These are phyloP conservation scores for Papiliotrema nemorosa DNA, from an alignment of 1,284 basidiomycete species.

Conservation along the genomic window DNA sequence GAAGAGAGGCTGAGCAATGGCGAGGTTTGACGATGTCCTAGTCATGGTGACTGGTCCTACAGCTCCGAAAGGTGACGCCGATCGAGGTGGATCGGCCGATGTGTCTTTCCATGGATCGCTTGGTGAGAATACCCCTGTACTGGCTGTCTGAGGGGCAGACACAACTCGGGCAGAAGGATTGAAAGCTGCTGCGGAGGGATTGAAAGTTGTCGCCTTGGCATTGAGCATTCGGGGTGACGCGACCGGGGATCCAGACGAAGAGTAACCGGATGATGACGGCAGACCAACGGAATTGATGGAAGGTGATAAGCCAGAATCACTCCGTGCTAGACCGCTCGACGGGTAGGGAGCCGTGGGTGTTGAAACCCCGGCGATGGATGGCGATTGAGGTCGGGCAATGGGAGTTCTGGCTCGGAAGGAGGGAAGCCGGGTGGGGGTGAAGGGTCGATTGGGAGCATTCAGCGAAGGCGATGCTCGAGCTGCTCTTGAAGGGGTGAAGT, in stretches of 20 bases:
- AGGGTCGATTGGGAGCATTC: slow-evolving; percentile 35
- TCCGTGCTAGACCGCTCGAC: slow-evolving; percentile 32
- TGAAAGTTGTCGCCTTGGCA: slow-evolving; percentile 64
- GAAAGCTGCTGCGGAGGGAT: slow-evolving; percentile 56
- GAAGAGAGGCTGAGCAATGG: slow-evolving; percentile 79
- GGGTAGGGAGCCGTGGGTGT: slow-evolving; percentile 38
- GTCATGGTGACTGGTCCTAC: slow-evolving; percentile 55
- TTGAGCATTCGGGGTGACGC: slow-evolving; percentile 58
- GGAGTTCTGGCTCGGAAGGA: slow-evolving; percentile 45
- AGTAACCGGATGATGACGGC: slow-evolving; percentile 59
- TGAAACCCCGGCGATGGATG: slow-evolving; percentile 19
- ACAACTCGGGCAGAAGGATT: slow-evolving; percentile 68
- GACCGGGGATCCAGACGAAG: slow-evolving; percentile 54
- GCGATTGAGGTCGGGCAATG: slow-evolving; percentile 40
- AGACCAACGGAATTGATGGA: slow-evolving; percentile 38
- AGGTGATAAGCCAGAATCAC: slow-evolving; percentile 3
- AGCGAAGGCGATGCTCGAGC: slow-evolving; percentile 34
- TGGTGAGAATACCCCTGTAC: slow-evolving; percentile 56
- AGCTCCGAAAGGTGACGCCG: slow-evolving; percentile 38
- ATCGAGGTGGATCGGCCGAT: slow-evolving; percentile 26
- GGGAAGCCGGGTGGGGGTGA: slow-evolving; percentile 46
- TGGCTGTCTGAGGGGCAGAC: slow-evolving; percentile 50
- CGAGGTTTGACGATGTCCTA: slow-evolving; percentile 70
- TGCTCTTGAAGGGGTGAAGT: slow-evolving; percentile 40
- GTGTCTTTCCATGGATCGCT: slow-evolving; percentile 43